Conservation (phyloP, 1,284 basidiomycete genomes). For the Volvariella volvacea region DNA sequence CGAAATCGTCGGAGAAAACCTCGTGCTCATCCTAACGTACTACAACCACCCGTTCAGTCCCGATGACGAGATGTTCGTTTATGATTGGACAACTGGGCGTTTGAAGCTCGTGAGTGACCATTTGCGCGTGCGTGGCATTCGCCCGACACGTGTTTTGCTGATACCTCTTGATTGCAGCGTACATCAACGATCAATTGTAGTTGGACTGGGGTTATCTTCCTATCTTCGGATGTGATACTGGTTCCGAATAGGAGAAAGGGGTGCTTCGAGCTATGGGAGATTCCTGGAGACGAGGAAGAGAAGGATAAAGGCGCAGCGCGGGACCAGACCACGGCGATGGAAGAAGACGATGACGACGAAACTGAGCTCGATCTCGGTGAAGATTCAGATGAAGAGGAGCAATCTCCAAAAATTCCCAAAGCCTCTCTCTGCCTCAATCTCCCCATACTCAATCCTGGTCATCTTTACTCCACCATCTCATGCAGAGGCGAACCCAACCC, state of each 20-base stretch:
- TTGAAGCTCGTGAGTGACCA: slow-evolving; percentile 25
- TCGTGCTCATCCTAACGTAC: slow-evolving; percentile 34
- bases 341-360: slow-evolving; percentile 1
- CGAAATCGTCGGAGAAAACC: slow-evolving; percentile 40
- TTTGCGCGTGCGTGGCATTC: neutral
- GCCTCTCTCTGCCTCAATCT: slow-evolving; percentile 21
- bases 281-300: slow-evolving; percentile 14
- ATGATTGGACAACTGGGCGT: slow-evolving; percentile 34
- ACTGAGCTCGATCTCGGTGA: neutral
- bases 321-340: neutral
- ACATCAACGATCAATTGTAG: slow-evolving; percentile 18
- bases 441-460: slow-evolving; percentile 22
- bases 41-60: slow-evolving; percentile 13
- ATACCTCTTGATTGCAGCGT: slow-evolving; percentile 16
- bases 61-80: slow-evolving; percentile 29
- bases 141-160: neutral
- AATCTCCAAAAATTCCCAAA: slow-evolving; percentile 2
- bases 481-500: slow-evolving; percentile 43
- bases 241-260: slow-evolving; percentile 30
- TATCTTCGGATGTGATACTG: slow-evolving; percentile 30
- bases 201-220: slow-evolving; percentile 35
- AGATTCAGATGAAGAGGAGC: neutral
- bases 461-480: slow-evolving; percentile 23
- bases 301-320: no score
- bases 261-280: slow-evolving; percentile 33